These are phyloP conservation scores for Chionographis japonica DNA, from an alignment of 106 monocot genomes.

Conservation along the genomic window DNA sequence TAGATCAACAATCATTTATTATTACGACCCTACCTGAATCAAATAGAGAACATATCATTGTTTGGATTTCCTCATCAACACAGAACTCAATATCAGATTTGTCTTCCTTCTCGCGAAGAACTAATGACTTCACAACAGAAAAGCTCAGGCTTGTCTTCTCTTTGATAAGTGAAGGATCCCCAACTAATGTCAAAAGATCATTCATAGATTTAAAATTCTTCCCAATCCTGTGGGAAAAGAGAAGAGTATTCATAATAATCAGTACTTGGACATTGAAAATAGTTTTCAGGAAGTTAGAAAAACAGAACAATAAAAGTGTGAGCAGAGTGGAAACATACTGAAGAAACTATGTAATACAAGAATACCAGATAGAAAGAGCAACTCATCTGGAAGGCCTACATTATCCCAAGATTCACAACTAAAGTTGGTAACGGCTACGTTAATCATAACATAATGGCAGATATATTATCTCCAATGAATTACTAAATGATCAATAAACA, in stretches of 20 bases:
- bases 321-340: no score
- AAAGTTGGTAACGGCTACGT: no score
- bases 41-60: slow-evolving; percentile 35
- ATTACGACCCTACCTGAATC: slow-evolving; percentile 42
- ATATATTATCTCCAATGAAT: no score
- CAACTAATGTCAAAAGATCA: slow-evolving; percentile 36
- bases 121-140: slow-evolving; percentile 68
- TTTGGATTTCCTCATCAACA: slow-evolving; percentile 37
- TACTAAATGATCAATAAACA: no score
- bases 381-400: no score
- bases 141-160: slow-evolving; percentile 66
- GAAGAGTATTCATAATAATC: not conserved
- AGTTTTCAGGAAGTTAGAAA: not conserved
- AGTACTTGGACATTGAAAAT: no score
- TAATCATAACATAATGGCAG: no score
- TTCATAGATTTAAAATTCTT: slow-evolving; percentile 56
- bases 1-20: not conserved
- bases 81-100: slow-evolving; percentile 24
- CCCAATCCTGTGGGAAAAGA: slow-evolving; percentile 32
- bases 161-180: slow-evolving; percentile 34
- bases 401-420: no score
- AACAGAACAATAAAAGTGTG: not conserved
- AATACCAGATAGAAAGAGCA: no score
- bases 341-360: no score
- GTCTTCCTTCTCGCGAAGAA: slow-evolving; percentile 74